Conservation (phyloP, 2,329 filamentous ascomycete genomes). For the Ophiostoma novo-ulmi region DNA sequence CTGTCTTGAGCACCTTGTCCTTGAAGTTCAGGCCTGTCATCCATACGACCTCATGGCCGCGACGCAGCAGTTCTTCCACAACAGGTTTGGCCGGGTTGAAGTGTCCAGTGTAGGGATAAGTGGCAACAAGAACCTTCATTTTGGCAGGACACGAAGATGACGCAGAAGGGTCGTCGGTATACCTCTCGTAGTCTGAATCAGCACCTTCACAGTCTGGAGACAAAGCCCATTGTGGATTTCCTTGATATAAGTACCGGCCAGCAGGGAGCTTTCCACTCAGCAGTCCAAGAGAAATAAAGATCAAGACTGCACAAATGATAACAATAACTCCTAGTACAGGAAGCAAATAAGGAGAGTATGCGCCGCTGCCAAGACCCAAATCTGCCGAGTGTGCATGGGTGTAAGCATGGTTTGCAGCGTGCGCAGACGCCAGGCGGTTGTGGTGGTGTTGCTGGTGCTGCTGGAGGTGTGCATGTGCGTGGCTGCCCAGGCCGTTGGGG, state of each 20-base stretch:
- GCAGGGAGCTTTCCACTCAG: neutral
- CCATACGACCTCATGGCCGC: constrained; percentile 39
- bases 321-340: neutral
- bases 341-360: constrained; percentile 12
- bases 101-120: constrained; percentile 39
- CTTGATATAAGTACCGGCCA: constrained; percentile 1
- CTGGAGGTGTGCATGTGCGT: constrained; percentile 9
- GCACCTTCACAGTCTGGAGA: neutral
- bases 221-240: neutral
- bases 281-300: constrained; percentile 8
- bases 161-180: constrained; percentile 1
- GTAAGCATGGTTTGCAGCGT: neutral
- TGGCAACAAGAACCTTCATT: constrained; percentile 39
- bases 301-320: constrained; percentile 9
- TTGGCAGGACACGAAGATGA: constrained; percentile 1
- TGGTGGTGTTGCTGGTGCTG: neutral
- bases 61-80: constrained; percentile 36
- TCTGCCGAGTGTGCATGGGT: constrained; percentile 12
- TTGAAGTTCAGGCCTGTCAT: constrained; percentile 36
- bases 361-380: constrained; percentile 11
- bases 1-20: constrained; percentile 34
- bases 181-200: constrained; percentile 1
- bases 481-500: neutral
- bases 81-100: constrained; percentile 40
- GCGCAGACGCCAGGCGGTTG: neutral